A percentile compares a stretch with the other conserved stretches of the same genome.
Evolutionary conservation across 2,329 filamentous ascomycete species (phyloP).

Genomic region (Beauveria medogensis): DNA sequence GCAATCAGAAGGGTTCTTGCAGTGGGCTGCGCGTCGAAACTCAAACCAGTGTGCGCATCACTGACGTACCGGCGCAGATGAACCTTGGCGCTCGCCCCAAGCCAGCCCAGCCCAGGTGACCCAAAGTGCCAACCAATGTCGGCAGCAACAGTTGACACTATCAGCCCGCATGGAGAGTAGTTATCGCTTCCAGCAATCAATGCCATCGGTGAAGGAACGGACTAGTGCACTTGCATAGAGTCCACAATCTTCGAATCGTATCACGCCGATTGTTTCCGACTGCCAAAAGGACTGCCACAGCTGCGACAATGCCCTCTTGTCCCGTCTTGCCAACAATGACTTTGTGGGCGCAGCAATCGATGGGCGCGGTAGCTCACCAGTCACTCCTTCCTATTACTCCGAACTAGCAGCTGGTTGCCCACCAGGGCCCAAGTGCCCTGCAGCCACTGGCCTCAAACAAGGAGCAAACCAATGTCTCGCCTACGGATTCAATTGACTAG

Average conservation of each 20-base stretch:
- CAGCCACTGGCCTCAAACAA: background rate
- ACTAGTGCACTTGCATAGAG: background rate
- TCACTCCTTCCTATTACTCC: background rate
- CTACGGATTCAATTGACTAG: background rate
- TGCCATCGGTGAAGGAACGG: background rate
- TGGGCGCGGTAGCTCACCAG: background rate
- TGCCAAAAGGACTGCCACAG: background rate
- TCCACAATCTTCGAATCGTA: background rate
- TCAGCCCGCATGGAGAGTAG: background rate
- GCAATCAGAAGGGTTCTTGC: background rate
- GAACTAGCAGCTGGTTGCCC: background rate
- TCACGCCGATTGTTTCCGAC: background rate
- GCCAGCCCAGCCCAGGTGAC: background rate
- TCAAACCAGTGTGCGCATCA: background rate
- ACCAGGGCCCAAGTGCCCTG: background rate
- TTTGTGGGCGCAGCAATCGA: slow-evolving; percentile 1
- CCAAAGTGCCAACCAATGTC: background rate
- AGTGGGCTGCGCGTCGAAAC: background rate
- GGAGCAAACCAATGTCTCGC: background rate
- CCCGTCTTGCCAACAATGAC: background rate
- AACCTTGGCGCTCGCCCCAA: slow-evolving; percentile 1
- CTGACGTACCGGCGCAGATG: background rate
- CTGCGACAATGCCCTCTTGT: background rate
- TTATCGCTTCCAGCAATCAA: background rate
- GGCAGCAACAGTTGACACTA: background rate